These are phyloP conservation scores for Karstenula rhodostoma DNA, from an alignment of 2,329 filamentous ascomycete species.

Conservation along the genomic window DNA sequence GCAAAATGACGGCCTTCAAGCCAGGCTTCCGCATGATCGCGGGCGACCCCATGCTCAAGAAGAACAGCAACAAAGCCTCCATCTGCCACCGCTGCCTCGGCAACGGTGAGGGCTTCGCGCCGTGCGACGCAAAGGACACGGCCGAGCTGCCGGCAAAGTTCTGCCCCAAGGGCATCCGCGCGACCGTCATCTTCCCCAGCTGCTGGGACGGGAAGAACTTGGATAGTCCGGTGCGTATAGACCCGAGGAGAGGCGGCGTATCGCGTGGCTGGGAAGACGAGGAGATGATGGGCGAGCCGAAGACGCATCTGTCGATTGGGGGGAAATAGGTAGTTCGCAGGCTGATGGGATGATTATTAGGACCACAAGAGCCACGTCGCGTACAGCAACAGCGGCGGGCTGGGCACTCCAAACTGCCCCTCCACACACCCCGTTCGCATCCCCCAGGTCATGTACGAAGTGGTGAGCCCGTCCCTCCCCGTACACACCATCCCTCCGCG, in stretches of 20 bases:
- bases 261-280: no score
- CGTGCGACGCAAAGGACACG: conserved; percentile 36
- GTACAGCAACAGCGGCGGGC: conserved; percentile 58
- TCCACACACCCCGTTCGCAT: conserved; percentile 52
- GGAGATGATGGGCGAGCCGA: no score
- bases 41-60: conserved; percentile 61
- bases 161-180: conserved; percentile 78
- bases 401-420: conserved; percentile 51
- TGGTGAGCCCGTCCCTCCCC: conserved; percentile 4
- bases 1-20: conserved; percentile 70
- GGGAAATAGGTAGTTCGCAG: no score
- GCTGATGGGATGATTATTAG: neutral
- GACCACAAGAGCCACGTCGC: conserved; percentile 70
- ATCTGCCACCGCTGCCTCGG: conserved; percentile 33
- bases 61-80: conserved; percentile 25
- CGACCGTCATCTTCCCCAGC: conserved; percentile 74
- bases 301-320: no score
- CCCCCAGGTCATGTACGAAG: conserved; percentile 50
- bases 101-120: conserved; percentile 35
- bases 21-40: conserved; percentile 74
- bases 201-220: conserved; percentile 70
- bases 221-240: conserved; percentile 49
- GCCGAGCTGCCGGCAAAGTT: conserved; percentile 66
- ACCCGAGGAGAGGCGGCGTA: no score
- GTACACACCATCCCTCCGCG: neutral